Base-by-base conservation (phyloP, 352 stramenopile species). In the Phytophthora vignae region DNA sequence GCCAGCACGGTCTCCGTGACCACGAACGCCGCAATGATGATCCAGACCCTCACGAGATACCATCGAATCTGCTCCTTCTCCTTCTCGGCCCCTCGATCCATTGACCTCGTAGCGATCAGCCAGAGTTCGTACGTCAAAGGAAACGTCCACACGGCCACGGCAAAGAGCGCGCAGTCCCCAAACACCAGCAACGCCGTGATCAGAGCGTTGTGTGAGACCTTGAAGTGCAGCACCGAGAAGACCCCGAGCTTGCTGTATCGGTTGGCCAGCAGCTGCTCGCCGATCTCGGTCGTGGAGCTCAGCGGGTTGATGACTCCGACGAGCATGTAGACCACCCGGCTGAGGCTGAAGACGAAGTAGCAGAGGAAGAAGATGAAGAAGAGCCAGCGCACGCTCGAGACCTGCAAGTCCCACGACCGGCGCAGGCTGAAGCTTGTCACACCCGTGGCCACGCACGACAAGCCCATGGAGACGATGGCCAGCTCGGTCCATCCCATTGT, bases 281-380 rank as follows among this genome's bases (percentile, higher is more conserved):
- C 56, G 8, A 42, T 22, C 1, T 69, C 52, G 1, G 64, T 69
- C 21, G 63, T 74, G 4, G 68, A 63, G 12, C 73, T 21, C 12
- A 80, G 38, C n/a, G 73, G 73, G 17, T 68, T 62, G 5, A 73
- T 21, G 4, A 59, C 27, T 14, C 76, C 69, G 25, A 82, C 80
- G 15, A 83, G 21, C 64, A 82, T 79, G 54, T 83, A 88, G 1
- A 77, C 31, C n/a, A 75, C 48, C 15, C 81, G 79, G 56, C 73
- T 31, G 7, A 69, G 49, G 31, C 63, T 72, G 54, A 82, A 85
- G 33, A 74, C 44, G 38, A 67, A 84, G 36, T 87, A 72, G 52
- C 73, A 88, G 10, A 76, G 25, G 60, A 91, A 90, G 42, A 91
- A 87, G 54, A 78, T 56, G 69, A 83, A 84, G 25, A 91, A 91